Percentiles rank a stretch among this genome's conserved stretches.
Evolutionary conservation across 306 rosid genomes (phyloP).

Genomic region (Dalbergia cochinchinensis): DNA sequence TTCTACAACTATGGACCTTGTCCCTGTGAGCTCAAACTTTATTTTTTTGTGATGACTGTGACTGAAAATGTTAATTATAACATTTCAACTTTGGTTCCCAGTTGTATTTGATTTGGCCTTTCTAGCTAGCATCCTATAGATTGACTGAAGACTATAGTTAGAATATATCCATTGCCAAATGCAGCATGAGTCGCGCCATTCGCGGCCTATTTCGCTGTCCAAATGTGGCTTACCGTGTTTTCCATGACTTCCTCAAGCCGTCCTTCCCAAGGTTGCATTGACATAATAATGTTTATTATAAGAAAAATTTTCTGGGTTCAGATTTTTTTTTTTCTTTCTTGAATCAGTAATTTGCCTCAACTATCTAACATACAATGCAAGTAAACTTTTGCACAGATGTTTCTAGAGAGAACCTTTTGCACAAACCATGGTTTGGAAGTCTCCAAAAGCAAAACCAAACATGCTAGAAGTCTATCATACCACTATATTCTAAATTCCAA

Average conservation of each 20-base stretch:
- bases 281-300: neutral
- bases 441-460: no score
- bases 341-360: no score
- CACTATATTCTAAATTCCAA: no score
- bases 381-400: no score
- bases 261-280: neutral
- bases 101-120: neutral
- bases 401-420: no score
- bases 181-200: constrained; percentile 46
- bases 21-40: neutral
- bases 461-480: no score
- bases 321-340: no score
- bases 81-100: neutral
- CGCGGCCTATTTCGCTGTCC: constrained; percentile 39
- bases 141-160: constrained; percentile 28
- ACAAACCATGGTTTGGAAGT: no score
- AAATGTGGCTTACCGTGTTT: constrained; percentile 40
- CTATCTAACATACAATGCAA: no score
- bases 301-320: no score
- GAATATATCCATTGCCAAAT: neutral
- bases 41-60: neutral
- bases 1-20: constrained; percentile 14
- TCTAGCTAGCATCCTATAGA: neutral
- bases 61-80: neutral
- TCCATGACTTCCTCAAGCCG: constrained; percentile 33